These are phyloP conservation scores for Sclerotinia borealis DNA, from an alignment of 2,329 filamentous ascomycete species.

Conservation along the genomic window DNA sequence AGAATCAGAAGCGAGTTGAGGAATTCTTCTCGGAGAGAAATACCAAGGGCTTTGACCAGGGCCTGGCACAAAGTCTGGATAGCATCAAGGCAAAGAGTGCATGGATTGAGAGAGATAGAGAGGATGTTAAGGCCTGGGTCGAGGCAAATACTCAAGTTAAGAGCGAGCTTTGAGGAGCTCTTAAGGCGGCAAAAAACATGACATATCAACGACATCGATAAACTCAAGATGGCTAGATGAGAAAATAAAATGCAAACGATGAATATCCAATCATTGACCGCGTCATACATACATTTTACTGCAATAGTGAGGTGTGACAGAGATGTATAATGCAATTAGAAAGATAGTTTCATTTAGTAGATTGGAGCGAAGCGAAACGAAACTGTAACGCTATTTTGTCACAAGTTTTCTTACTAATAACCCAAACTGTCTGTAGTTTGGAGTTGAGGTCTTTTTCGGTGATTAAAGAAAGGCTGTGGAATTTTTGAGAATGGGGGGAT, in stretches of 20 bases:
- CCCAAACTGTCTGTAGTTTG: too few relatives aligned
- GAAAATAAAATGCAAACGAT: not conserved
- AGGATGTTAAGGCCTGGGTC: slow-evolving; percentile 70
- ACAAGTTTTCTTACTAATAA: too few relatives aligned
- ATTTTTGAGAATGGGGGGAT: too few relatives aligned
- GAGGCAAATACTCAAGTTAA: slow-evolving; percentile 46
- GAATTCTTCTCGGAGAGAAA: slow-evolving; percentile 76
- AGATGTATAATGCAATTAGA: too few relatives aligned
- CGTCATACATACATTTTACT: not conserved
- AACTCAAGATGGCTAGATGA: not conserved
- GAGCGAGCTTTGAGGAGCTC: slow-evolving; percentile 25
- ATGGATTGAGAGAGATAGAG: slow-evolving; percentile 71
- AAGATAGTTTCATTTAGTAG: too few relatives aligned
- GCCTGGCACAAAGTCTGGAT: slow-evolving; percentile 84
- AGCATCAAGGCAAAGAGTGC: slow-evolving; percentile 76
- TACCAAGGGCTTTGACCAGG: slow-evolving; percentile 82
- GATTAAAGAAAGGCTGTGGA: too few relatives aligned
- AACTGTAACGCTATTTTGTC: too few relatives aligned
- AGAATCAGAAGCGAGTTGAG: slow-evolving; percentile 71
- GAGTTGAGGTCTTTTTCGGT: too few relatives aligned
- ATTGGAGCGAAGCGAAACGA: too few relatives aligned
- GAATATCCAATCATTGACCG: not conserved
- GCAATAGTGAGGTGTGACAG: not conserved
- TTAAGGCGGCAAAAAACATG: not conserved
- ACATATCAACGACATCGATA: not conserved